Conservation (phyloP, 371 early-diverging fungal species). For the Neoconidiobolus thromboides region DNA sequence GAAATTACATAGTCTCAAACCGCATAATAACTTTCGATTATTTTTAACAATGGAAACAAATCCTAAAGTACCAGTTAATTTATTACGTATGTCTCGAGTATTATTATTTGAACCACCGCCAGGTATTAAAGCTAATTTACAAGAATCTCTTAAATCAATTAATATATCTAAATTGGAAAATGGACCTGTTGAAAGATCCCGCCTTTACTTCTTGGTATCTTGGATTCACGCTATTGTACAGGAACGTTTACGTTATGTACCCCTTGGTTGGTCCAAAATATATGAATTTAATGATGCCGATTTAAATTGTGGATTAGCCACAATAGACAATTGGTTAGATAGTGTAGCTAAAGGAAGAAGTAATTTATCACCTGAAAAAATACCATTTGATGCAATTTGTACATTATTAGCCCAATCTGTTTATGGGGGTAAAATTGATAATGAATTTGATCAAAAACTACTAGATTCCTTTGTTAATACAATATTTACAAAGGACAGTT, state of each 20-base stretch:
- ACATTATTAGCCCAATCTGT: constrained; percentile 71
- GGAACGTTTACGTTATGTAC: constrained; percentile 90
- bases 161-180: constrained; percentile 30
- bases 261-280: constrained; percentile 90
- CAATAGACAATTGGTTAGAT: constrained; percentile 83
- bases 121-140: constrained; percentile 86
- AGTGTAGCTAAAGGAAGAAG: constrained; percentile 55
- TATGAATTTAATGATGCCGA: constrained; percentile 98
- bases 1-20: constrained; percentile 66
- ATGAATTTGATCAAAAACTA: constrained; percentile 69
- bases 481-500: constrained; percentile 65
- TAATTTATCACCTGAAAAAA: constrained; percentile 82
- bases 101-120: constrained; percentile 92
- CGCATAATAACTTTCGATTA: constrained; percentile 69
- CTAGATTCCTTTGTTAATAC: constrained; percentile 75
- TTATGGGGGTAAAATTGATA: constrained; percentile 94
- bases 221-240: constrained; percentile 92
- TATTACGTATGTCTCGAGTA: constrained; percentile 76
- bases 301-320: constrained; percentile 71
- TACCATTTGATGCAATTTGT: constrained; percentile 90
- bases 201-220: constrained; percentile 85
- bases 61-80: constrained; percentile 83
- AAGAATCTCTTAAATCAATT: constrained; percentile 58
- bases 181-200: constrained; percentile 69
- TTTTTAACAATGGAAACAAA: constrained; percentile 96